These are phyloP conservation scores for Zygotorulaspora chibaensis DNA, from an alignment of 805 yeast genomes.

Conservation along the genomic window DNA sequence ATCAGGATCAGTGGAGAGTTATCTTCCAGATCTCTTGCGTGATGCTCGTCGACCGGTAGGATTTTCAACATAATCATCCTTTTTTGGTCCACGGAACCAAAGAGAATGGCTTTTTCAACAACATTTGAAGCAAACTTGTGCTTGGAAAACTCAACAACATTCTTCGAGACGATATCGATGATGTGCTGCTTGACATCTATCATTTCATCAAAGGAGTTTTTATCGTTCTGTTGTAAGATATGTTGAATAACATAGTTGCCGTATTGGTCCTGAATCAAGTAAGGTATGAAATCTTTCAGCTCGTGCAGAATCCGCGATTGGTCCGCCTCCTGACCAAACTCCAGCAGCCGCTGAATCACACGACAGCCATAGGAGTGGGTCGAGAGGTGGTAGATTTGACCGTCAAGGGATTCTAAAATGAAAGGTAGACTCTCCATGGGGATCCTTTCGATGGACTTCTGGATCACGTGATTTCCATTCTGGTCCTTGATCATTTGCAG, in stretches of 20 bases:
- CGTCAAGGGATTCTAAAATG: conserved; percentile 64
- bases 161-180: conserved; percentile 61
- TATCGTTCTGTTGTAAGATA: conserved; percentile 74
- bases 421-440: conserved; percentile 69
- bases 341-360: conserved; percentile 88
- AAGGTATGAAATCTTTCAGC: conserved; percentile 64
- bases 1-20: conserved; percentile 73
- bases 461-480: conserved; percentile 97
- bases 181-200: conserved; percentile 40
- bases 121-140: conserved; percentile 98
- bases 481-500: conserved; percentile 82
- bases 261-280: conserved; percentile 88
- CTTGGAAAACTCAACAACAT: conserved; percentile 78
- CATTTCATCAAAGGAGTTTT: conserved; percentile 39
- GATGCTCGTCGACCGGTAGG: conserved; percentile 46
- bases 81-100: conserved; percentile 63
- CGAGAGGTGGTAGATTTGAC: conserved; percentile 75
- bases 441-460: conserved; percentile 84
- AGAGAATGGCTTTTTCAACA: conserved; percentile 85
- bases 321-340: conserved; percentile 63
- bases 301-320: conserved; percentile 66
- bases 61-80: conserved; percentile 61
- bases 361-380: conserved; percentile 98
- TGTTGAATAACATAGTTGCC: conserved; percentile 98
- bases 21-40: conserved; percentile 49